Percentiles rank a stretch among this genome's conserved stretches.
phyloP scores from a whole-genome alignment of 23 red algal species.

The Gracilaria gracilis region DNA sequence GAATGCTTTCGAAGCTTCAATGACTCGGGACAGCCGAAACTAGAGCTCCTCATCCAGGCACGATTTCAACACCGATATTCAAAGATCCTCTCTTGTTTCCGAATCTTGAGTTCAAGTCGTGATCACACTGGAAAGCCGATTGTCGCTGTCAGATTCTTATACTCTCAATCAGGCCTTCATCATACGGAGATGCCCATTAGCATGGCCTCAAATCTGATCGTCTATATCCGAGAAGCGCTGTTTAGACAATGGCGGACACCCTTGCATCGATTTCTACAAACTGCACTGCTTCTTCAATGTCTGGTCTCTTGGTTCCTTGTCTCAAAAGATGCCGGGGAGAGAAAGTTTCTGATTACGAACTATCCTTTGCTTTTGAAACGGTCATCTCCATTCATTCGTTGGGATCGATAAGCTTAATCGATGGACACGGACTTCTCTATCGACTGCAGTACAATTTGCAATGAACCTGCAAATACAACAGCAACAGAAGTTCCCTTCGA shows the following conservation, averaged over 20 bases:
- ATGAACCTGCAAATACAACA: background rate
- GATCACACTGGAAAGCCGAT: too few relatives aligned
- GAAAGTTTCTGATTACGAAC: background rate
- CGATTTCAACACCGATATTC: too few relatives aligned
- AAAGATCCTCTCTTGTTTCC: too few relatives aligned
- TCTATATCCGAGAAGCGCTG: too few relatives aligned
- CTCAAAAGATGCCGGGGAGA: background rate
- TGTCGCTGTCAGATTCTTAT: too few relatives aligned
- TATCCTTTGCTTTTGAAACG: slow-evolving; percentile 3
- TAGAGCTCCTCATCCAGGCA: too few relatives aligned
- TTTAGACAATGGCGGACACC: background rate
- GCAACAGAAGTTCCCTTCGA: background rate
- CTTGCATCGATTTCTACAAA: background rate
- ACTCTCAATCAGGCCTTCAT: too few relatives aligned
- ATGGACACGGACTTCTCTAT: background rate
- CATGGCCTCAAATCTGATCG: too few relatives aligned
- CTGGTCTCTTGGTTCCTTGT: background rate
- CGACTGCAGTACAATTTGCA: background rate
- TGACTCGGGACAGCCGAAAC: too few relatives aligned
- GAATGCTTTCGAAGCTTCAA: too few relatives aligned
- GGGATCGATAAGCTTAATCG: background rate
- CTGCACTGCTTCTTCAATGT: background rate
- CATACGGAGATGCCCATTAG: too few relatives aligned
- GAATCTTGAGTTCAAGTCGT: too few relatives aligned
- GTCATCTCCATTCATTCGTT: background rate